Evolutionary conservation across 805 yeast genomes (phyloP).

Genomic region (Alloascoidea africana): DNA sequence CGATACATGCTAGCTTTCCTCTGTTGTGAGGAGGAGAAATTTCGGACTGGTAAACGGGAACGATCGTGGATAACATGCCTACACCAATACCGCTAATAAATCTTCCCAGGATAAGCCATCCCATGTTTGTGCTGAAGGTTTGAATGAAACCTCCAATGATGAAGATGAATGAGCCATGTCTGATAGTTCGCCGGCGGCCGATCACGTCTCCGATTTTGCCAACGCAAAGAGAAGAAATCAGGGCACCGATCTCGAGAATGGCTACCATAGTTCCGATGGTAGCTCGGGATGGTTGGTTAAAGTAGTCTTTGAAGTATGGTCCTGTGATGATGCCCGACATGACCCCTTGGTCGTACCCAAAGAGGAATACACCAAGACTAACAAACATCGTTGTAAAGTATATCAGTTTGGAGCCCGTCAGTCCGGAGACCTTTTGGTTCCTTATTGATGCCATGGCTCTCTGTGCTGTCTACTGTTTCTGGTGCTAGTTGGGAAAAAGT

Average conservation of each 20-base stretch:
- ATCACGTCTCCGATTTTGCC: constrained; percentile 68
- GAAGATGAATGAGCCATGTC: constrained; percentile 66
- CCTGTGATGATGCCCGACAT: constrained; percentile 34
- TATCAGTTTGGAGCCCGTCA: too few species aligned
- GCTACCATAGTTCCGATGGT: constrained; percentile 80
- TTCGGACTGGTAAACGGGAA: constrained; percentile 81
- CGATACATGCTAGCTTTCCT: constrained; percentile 75
- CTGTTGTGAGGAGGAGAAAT: constrained; percentile 79
- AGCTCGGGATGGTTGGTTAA: constrained; percentile 57
- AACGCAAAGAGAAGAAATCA: constrained; percentile 62
- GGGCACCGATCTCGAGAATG: constrained; percentile 77
- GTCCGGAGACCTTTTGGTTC: too few species aligned
- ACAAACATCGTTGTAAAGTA: too few species aligned
- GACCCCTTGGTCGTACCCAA: constrained; percentile 29
- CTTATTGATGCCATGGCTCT: too few species aligned
- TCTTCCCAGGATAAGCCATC: constrained; percentile 54
- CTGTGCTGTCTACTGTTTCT: too few species aligned
- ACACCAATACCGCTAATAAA: constrained; percentile 77
- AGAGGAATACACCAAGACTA: constrained; percentile 18
- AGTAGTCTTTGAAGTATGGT: constrained; percentile 50
- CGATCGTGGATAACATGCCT: constrained; percentile 70
- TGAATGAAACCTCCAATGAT: constrained; percentile 70
- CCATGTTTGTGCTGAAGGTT: constrained; percentile 38
- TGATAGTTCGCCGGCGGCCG: constrained; percentile 68
- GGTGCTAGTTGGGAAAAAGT: too few species aligned